These are phyloP conservation scores for Furcasterigmium furcatum DNA, from an alignment of 2,329 filamentous ascomycete species.

Conservation along the genomic window DNA sequence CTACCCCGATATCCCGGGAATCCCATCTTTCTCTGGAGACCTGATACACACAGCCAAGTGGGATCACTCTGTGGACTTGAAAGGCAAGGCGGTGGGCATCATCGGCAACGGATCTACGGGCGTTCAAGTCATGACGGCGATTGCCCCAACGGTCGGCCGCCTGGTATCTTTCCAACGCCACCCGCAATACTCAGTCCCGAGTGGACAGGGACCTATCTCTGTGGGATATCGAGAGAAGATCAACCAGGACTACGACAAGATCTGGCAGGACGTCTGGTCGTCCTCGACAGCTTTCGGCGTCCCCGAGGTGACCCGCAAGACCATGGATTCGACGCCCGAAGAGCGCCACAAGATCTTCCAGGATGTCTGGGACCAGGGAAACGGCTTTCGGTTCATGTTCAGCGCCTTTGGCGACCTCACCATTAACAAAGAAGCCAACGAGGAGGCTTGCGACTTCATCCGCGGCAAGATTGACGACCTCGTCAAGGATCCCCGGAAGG, in stretches of 20 bases:
- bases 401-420: conserved; percentile 10
- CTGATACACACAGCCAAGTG: conserved; percentile 35
- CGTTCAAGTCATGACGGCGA: conserved; percentile 19
- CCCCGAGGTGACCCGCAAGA: conserved; percentile 18
- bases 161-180: conserved; percentile 16
- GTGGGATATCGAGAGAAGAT: conserved; percentile 9
- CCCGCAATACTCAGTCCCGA: conserved; percentile 12
- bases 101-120: conserved; percentile 24
- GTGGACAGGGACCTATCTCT: conserved; percentile 5
- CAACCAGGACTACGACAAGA: conserved; percentile 22
- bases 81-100: conserved; percentile 19
- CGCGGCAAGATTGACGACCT: conserved; percentile 16
- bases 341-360: conserved; percentile 22
- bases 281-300: conserved; percentile 23
- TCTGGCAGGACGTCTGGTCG: conserved; percentile 18
- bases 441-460: conserved; percentile 17
- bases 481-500: conserved; percentile 16
- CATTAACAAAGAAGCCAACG: conserved; percentile 17
- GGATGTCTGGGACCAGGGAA: conserved; percentile 23
- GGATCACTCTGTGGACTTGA: conserved; percentile 12
- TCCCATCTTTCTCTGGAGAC: conserved; percentile 26
- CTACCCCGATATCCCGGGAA: background rate
- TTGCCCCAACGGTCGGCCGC: conserved; percentile 18
- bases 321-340: conserved; percentile 18
- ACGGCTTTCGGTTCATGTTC: conserved; percentile 25